Evolutionary conservation across 139 green algal species (phyloP), one percentile per base, ranked within the genome.

Genomic region (Picochlorum sp.): DNA sequence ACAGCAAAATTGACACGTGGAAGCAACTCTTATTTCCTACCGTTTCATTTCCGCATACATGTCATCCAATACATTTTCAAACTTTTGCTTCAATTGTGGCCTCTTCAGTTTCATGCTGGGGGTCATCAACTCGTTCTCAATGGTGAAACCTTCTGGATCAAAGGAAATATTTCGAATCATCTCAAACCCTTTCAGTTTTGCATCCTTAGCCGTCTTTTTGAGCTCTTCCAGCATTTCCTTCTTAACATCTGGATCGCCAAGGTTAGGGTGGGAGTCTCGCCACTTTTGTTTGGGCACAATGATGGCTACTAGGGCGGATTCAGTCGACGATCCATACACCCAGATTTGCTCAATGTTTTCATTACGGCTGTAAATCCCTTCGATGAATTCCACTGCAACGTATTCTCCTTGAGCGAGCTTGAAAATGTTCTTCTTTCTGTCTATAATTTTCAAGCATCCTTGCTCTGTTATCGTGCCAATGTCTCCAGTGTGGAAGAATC

Each of bases 381-480:
- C 90, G 55, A 97, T 51, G 51, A 87, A 84, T 79, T 97, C 90
- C 33, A 88, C 86, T 0, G 83, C 83, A 28, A 90, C 72, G 59
- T 90, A 89, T 73, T 36, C 57, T 85, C 86, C 86, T 61, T 95
- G 85, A 25, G 74, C 69, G 24, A 97, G 81, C 80, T 97, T 97
- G 86, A 97, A 97, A 68, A 97, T 93, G 81, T 97, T 97, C 77
- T 97, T 97, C 74, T 95, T 95, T 64, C 90, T 74, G 73, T 97
- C 90, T 20, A 98, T 84, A 62, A 97, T 88, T 54, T 80, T 80
- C 13, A 95, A 67, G n/a, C 69, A 69, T 43, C 87, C 88, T 10
- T 81, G 59, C 1, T 50, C 28, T 12, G 59, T 70, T 40, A 91
- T 26, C 45, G 73, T 67, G n/a, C 79, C 88, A n/a, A 95, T 81